Conservation (phyloP, 768 basidiomycete genomes). For the Phaffia tasmanica region DNA sequence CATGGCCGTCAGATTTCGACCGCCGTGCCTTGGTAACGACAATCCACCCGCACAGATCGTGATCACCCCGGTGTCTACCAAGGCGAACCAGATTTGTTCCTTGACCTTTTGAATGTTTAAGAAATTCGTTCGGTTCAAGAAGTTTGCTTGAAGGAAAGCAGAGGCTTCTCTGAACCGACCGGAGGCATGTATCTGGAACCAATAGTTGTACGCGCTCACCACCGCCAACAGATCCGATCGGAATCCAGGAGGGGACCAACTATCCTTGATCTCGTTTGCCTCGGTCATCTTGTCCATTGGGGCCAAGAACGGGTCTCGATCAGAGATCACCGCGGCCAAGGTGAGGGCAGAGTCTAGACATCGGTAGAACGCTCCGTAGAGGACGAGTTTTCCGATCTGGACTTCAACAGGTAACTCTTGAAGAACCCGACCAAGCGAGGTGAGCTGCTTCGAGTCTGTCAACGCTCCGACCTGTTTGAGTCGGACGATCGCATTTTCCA, state of each 20-base stretch:
- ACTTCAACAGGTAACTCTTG: slow-evolving; percentile 82
- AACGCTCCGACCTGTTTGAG: slow-evolving; percentile 80
- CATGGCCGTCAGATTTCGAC: slow-evolving; percentile 36
- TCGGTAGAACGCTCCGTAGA: slow-evolving; percentile 85
- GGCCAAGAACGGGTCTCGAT: slow-evolving; percentile 79
- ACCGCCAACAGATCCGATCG: slow-evolving; percentile 72
- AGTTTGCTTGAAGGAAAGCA: slow-evolving; percentile 70
- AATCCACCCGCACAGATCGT: slow-evolving; percentile 62
- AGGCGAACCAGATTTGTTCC: slow-evolving; percentile 59
- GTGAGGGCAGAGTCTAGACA: slow-evolving; percentile 80
- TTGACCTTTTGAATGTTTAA: slow-evolving; percentile 70
- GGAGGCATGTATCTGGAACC: slow-evolving; percentile 59
- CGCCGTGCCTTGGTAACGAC: slow-evolving; percentile 15
- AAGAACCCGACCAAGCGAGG: slow-evolving; percentile 75
- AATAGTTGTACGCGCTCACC: slow-evolving; percentile 66
- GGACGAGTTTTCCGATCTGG: slow-evolving; percentile 74
- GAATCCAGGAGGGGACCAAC: slow-evolving; percentile 68
- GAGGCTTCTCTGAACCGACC: slow-evolving; percentile 59
- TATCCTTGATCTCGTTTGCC: slow-evolving; percentile 59
- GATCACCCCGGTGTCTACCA: slow-evolving; percentile 71
- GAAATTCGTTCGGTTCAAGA: slow-evolving; percentile 74
- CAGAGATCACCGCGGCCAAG: slow-evolving; percentile 78
- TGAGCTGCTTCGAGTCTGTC: slow-evolving; percentile 56
- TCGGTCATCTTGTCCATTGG: slow-evolving; percentile 65
- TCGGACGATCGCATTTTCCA: slow-evolving; percentile 64